Percentiles rank a stretch among this genome's conserved stretches.
These are phyloP conservation scores for Pleurotus djamor DNA, from an alignment of 768 basidiomycete genomes.

Conservation along the genomic window DNA sequence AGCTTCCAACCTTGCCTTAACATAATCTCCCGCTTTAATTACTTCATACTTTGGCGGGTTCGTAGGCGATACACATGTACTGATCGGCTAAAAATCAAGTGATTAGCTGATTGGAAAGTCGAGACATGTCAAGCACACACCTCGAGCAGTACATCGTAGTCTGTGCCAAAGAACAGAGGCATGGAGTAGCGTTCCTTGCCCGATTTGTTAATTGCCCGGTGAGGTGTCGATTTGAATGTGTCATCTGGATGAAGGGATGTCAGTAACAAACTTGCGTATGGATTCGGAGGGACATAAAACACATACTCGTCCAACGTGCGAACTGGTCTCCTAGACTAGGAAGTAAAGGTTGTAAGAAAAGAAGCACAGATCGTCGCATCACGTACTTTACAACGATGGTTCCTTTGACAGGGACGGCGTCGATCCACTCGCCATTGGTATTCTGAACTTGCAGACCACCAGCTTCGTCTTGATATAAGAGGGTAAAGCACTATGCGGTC, in stretches of 20 bases:
- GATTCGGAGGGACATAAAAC: background rate
- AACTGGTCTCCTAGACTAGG: constrained; percentile 82
- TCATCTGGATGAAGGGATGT: constrained; percentile 52
- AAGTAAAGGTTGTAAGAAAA: too few relatives aligned
- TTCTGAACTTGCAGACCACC: constrained; percentile 85
- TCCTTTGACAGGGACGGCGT: constrained; percentile 74
- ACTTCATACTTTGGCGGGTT: constrained; percentile 61
- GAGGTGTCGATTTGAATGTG: constrained; percentile 87
- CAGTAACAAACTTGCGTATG: too few relatives aligned
- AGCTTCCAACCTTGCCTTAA: constrained; percentile 67
- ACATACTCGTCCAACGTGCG: constrained; percentile 83
- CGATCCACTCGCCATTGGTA: constrained; percentile 73
- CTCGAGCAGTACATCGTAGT: constrained; percentile 81
- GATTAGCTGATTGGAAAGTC: background rate
- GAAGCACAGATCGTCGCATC: too few relatives aligned
- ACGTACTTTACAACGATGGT: constrained; percentile 86
- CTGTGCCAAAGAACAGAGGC: constrained; percentile 88
- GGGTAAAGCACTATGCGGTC: constrained; percentile 72
- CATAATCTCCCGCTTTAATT: constrained; percentile 81
- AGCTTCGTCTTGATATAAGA: constrained; percentile 80
- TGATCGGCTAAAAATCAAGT: constrained; percentile 38
- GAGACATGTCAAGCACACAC: constrained; percentile 28
- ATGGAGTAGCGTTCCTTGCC: constrained; percentile 77
- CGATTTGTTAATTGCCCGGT: constrained; percentile 79
- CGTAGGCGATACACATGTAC: constrained; percentile 43